Conservation (phyloP, 2,329 filamentous ascomycete species). For the Cytospora mali region DNA sequence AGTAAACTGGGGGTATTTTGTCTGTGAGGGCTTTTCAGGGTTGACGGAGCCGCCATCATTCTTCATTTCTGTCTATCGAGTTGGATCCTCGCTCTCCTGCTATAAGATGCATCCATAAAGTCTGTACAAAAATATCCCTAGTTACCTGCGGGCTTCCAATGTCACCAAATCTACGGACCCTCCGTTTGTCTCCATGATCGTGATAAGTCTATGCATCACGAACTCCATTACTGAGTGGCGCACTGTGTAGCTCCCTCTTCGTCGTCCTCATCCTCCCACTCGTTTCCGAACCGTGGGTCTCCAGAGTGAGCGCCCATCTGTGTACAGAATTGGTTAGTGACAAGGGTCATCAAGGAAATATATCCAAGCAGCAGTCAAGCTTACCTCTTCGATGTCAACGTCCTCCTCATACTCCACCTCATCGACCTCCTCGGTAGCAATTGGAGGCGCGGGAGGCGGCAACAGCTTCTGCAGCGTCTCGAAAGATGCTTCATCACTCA, state of each 20-base stretch:
- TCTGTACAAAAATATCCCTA: neutral
- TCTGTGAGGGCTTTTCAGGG: neutral
- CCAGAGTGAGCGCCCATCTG: conserved; percentile 73
- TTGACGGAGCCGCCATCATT: neutral
- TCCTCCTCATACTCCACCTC: conserved; percentile 87
- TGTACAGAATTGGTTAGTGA: conserved; percentile 22
- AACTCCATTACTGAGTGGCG: conserved; percentile 63
- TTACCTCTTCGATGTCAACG: conserved; percentile 77
- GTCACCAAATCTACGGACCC: neutral
- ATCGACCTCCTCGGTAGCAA: conserved; percentile 75
- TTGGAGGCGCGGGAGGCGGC: conserved; percentile 62
- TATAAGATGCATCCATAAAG: conserved; percentile 6
- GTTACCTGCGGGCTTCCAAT: neutral
- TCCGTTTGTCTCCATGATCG: neutral
- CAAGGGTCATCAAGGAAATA: neutral
- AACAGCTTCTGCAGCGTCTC: conserved; percentile 74
- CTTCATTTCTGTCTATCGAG: conserved; percentile 20
- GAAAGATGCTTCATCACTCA: conserved; percentile 70
- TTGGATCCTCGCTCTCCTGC: conserved; percentile 2
- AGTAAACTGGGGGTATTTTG: neutral
- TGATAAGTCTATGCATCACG: conserved; percentile 15
- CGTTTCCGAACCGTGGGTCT: conserved; percentile 65
- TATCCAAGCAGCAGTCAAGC: conserved; percentile 30
- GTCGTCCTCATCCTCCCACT: conserved; percentile 74
- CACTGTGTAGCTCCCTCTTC: conserved; percentile 70